Evolutionary conservation across 179 eudicot species (phyloP).

Genomic region (Drosera spatulata): DNA sequence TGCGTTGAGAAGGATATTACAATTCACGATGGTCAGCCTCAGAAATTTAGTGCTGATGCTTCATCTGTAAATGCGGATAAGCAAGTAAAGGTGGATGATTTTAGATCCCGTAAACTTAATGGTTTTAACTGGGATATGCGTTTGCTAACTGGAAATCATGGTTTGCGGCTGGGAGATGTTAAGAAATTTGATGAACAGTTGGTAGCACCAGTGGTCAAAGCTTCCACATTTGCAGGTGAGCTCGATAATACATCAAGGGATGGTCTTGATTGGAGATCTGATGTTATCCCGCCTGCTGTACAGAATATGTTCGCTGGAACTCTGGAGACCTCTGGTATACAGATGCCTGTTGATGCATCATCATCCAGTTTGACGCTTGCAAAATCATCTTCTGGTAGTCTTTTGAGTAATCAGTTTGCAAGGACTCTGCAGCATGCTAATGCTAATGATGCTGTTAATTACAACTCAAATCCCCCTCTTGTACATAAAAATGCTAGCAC

Average conservation of each 20-base stretch:
- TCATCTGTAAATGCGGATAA: constrained; percentile 28
- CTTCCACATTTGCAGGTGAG: constrained; percentile 16
- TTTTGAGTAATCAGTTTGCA: constrained; percentile 22
- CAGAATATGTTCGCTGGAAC: constrained; percentile 26
- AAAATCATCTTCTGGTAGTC: constrained; percentile 25
- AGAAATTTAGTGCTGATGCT: constrained; percentile 29
- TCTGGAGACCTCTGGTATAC: constrained; percentile 46
- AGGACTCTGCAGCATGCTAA: constrained; percentile 19
- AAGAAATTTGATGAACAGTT: constrained; percentile 29
- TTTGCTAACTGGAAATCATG: constrained; percentile 17
- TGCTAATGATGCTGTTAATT: constrained; percentile 16
- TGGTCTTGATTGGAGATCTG: constrained; percentile 11
- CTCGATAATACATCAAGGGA: constrained; percentile 8
- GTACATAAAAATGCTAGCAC: constrained; percentile 21
- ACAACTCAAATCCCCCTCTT: constrained; percentile 14
- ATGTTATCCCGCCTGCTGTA: constrained; percentile 11
- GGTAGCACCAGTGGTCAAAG: constrained; percentile 11
- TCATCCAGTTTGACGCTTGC: constrained; percentile 21
- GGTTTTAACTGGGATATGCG: constrained; percentile 20
- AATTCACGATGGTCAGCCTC: constrained; percentile 18
- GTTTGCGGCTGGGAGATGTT: constrained; percentile 13
- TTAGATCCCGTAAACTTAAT: constrained; percentile 15
- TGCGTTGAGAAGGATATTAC: constrained; percentile 17
- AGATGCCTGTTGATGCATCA: constrained; percentile 54
- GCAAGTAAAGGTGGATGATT: constrained; percentile 14